Evolutionary conservation across 768 basidiomycete genomes (phyloP).

Genomic region (Lenzites betulinus): DNA sequence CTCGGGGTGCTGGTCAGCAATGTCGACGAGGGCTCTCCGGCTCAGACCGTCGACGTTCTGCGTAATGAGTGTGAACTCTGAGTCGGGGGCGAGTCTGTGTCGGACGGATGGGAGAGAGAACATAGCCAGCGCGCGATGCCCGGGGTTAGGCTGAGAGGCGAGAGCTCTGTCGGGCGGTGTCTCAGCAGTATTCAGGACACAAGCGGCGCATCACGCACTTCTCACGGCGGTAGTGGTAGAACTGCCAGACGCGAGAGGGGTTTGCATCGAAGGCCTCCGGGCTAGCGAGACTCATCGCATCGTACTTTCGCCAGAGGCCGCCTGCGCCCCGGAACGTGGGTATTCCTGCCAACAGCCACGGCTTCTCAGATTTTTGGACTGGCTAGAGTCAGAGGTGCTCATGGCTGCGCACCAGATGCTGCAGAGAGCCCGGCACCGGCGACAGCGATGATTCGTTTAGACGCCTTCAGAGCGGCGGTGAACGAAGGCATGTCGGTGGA

Average conservation of each 20-base stretch:
- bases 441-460: constrained; percentile 44
- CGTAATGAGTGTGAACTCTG: constrained; percentile 53
- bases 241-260: constrained; percentile 61
- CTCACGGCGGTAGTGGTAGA: constrained; percentile 64
- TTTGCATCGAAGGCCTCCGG: constrained; percentile 51
- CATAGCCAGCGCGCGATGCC: constrained; percentile 52
- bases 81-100: constrained; percentile 41
- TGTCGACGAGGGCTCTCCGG: constrained; percentile 38
- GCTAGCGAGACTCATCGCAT: constrained; percentile 53
- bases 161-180: constrained; percentile 40
- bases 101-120: constrained; percentile 44
- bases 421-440: constrained; percentile 67
- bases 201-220: constrained; percentile 32
- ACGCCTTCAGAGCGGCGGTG: constrained; percentile 21
- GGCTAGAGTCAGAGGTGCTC: not conserved
- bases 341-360: constrained; percentile 26
- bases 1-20: constrained; percentile 9
- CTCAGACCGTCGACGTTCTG: constrained; percentile 66
- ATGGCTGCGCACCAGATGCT: constrained; percentile 49
- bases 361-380: constrained; percentile 1
- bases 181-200: not conserved
- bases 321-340: constrained; percentile 56
- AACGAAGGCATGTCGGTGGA: constrained; percentile 26
- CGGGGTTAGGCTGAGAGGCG: constrained; percentile 52
- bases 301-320: constrained; percentile 52